Evolutionary conservation across 2,329 filamentous ascomycete genomes (phyloP).

Genomic region (Fusarium sublunatum): DNA sequence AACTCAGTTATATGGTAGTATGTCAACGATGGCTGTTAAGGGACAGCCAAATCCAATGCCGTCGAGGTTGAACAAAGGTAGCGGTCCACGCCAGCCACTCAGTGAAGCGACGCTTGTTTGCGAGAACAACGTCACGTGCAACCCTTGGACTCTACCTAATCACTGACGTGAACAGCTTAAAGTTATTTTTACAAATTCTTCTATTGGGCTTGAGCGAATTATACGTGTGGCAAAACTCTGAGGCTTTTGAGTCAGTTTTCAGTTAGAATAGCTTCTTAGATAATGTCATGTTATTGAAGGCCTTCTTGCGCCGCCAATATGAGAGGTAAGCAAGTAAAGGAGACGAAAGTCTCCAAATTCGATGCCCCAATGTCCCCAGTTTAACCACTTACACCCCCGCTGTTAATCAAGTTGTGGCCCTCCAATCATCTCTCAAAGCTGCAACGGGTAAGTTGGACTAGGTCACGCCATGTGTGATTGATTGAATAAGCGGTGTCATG

Average conservation of each 20-base stretch:
- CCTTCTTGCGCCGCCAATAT: not conserved
- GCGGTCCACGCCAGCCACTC: conserved; percentile 14
- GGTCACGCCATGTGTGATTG: conserved; percentile 6
- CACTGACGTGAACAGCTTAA: conserved; percentile 2
- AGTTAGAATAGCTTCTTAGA: not conserved
- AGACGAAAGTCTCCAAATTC: not conserved
- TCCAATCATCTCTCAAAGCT: conserved; percentile 12
- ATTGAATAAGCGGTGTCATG: not conserved
- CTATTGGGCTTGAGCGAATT: not conserved
- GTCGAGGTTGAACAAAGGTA: conserved; percentile 26
- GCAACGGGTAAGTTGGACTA: conserved; percentile 2
- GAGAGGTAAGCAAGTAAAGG: not conserved
- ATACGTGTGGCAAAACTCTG: no score
- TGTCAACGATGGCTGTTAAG: conserved; percentile 3
- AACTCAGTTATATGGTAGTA: not conserved
- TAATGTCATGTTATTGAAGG: no score
- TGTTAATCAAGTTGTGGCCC: not conserved
- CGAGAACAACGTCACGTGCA: conserved; percentile 37
- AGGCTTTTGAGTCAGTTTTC: no score
- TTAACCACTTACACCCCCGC: conserved; percentile 16
- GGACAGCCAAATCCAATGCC: conserved; percentile 18
- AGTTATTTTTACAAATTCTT: not conserved
- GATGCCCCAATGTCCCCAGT: conserved; percentile 2
- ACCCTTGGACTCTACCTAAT: conserved; percentile 1
- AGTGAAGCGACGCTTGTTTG: conserved; percentile 4